Conservation (phyloP, 2,329 filamentous ascomycete species). For the Talaromyces amestolkiae region DNA sequence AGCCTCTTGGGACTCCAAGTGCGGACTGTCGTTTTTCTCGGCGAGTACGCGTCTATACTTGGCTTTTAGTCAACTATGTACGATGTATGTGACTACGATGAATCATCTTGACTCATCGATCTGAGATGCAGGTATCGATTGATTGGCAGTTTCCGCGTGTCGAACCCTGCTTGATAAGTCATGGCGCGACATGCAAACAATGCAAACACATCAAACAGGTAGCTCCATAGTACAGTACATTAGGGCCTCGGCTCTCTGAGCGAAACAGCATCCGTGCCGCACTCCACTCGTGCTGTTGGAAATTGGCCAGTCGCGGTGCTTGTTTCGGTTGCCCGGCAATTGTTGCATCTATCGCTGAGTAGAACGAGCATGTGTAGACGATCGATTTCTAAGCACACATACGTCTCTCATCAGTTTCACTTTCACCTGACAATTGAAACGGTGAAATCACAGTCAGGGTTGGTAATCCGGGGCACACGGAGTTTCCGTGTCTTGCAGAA, state of each 20-base stretch:
- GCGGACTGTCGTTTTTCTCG: background rate
- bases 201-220: background rate
- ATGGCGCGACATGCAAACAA: background rate
- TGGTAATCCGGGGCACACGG: background rate
- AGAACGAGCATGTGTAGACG: background rate
- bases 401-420: too few relatives aligned
- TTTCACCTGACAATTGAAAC: too few relatives aligned
- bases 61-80: background rate
- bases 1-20: background rate
- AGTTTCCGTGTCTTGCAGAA: background rate
- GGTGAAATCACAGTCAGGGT: background rate
- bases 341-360: background rate
- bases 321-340: background rate
- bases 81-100: background rate
- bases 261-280: background rate
- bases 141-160: background rate
- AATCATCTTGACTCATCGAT: constrained; percentile 8
- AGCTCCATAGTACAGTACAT: background rate
- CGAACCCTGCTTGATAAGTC: background rate
- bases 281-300: background rate
- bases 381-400: background rate
- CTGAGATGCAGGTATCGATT: background rate
- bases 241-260: background rate
- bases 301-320: background rate
- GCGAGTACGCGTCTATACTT: background rate